A percentile compares a stretch with the other conserved stretches of the same genome.
These are phyloP conservation scores for Angophora floribunda DNA, from an alignment of 345 rosid genomes.

Conservation along the genomic window DNA sequence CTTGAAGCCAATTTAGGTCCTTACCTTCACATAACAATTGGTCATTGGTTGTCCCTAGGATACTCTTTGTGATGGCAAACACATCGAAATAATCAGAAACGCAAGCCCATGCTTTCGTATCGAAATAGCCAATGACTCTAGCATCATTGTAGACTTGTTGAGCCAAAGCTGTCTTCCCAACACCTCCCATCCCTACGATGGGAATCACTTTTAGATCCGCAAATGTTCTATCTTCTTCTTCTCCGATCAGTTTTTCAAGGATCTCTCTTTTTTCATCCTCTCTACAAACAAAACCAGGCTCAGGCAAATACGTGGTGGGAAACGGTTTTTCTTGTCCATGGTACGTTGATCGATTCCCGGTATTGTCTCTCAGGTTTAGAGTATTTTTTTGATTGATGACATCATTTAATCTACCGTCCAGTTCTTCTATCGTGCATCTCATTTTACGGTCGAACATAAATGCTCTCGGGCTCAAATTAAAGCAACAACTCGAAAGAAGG, in stretches of 20 bases:
- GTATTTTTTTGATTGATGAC: background rate
- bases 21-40: background rate
- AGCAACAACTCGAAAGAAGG: background rate
- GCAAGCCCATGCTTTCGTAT: constrained; percentile 5
- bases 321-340: too few species aligned
- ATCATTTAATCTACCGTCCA: background rate
- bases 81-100: constrained; percentile 2
- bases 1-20: constrained; percentile 6
- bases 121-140: background rate
- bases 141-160: constrained; percentile 4
- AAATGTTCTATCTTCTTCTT: background rate
- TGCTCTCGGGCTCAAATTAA: background rate
- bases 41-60: background rate
- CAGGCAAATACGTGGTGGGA: background rate
- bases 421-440: background rate
- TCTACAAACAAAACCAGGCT: background rate
- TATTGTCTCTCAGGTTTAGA: background rate
- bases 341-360: too few species aligned
- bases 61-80: background rate
- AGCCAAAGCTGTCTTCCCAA: constrained; percentile 13
- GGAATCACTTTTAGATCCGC: background rate
- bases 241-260: background rate
- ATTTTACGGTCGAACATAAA: background rate
- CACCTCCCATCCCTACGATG: background rate
- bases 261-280: background rate